Evolutionary conservation across 2,329 filamentous ascomycete genomes (phyloP), one percentile per base, ranked within the genome.

Genomic region (Aureobasidium uvarum): DNA sequence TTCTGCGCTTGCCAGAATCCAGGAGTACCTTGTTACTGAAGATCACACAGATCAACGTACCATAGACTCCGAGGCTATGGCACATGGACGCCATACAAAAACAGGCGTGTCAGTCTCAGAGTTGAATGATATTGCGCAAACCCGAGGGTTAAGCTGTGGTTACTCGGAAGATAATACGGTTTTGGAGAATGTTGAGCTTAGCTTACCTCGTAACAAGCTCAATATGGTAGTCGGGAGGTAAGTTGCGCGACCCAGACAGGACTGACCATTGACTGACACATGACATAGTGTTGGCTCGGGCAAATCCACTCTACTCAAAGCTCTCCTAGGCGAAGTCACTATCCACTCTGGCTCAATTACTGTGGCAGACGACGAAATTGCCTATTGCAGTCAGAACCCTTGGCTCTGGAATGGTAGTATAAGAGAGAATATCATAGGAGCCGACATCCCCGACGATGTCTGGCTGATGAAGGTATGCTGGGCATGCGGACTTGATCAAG

Each of bases 381-480:
- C 68, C 16, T 69, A 62, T 38, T 68, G 66, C 48, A 65, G 45
- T 39, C 71, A 74, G 20, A 63, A 67, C 20, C 68, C 72, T 1
- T 95, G 90, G 91, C 90, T 95, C 56, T 90, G 94, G 72, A 94
- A 93, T 70, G 89, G 88, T 0, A 89, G 86, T 6, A 87, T 96
- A 67, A 86, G 84, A 65, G 87, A 92, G 51, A 96, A 95, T 70
- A 89, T 95, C 59, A 75, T 91, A 0, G 95, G 94, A 68, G 90
- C 90, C 0, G 78, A 93, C 2, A 90, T 90, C 0, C 84, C 83
- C 36, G 84, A 92, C 64, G 79, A 86, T 66, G 79, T 82, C n/a
- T 85, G 91, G 45, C 95, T 94, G 73, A 78, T 81, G 1, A 85
- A 87, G 70, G 90, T 91, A 0, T 75, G 93, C 8, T 82, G 86